Percentiles rank a stretch among this genome's conserved stretches.
phyloP scores from a whole-genome alignment of 2,329 filamentous ascomycete species.

The Fusarium liriodendri region DNA sequence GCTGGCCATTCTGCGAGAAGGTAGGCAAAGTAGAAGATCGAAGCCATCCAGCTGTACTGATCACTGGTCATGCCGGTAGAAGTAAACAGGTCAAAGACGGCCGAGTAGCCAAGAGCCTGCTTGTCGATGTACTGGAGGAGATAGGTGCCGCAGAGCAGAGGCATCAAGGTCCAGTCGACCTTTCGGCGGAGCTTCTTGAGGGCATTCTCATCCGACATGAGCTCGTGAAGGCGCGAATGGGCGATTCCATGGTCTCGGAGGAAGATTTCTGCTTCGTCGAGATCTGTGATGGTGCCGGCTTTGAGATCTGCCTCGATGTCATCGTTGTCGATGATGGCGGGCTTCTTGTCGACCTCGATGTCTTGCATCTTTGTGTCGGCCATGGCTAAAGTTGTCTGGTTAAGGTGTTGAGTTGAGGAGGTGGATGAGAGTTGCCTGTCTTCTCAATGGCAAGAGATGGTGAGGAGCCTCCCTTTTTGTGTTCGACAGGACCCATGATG shows the following conservation, averaged over 20 bases:
- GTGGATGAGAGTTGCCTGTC: slow-evolving; percentile 5
- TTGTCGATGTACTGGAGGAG: slow-evolving; percentile 68
- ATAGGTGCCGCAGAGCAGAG: slow-evolving; percentile 62
- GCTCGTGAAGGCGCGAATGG: slow-evolving; percentile 36
- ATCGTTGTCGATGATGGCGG: slow-evolving; percentile 28
- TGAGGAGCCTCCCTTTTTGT: slow-evolving; percentile 30
- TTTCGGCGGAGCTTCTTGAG: slow-evolving; percentile 50
- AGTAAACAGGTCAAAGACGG: slow-evolving; percentile 65
- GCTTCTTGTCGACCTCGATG: slow-evolving; percentile 38
- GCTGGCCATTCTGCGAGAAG: slow-evolving; percentile 56
- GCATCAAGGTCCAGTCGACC: slow-evolving; percentile 63
- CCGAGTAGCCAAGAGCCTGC: slow-evolving; percentile 63
- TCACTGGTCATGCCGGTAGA: slow-evolving; percentile 58
- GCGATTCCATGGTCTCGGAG: slow-evolving; percentile 42
- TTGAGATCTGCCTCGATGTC: slow-evolving; percentile 43
- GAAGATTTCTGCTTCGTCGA: slow-evolving; percentile 43
- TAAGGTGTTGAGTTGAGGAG: background rate
- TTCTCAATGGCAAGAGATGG: background rate
- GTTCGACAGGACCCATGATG: background rate
- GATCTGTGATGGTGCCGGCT: slow-evolving; percentile 35
- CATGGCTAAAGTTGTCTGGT: slow-evolving; percentile 18
- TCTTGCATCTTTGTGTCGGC: slow-evolving; percentile 30
- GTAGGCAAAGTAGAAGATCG: slow-evolving; percentile 66
- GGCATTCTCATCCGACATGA: slow-evolving; percentile 39
- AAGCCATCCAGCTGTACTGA: slow-evolving; percentile 66